Conservation (phyloP, 495 filamentous ascomycete species). For the Neurospora cerealis region DNA sequence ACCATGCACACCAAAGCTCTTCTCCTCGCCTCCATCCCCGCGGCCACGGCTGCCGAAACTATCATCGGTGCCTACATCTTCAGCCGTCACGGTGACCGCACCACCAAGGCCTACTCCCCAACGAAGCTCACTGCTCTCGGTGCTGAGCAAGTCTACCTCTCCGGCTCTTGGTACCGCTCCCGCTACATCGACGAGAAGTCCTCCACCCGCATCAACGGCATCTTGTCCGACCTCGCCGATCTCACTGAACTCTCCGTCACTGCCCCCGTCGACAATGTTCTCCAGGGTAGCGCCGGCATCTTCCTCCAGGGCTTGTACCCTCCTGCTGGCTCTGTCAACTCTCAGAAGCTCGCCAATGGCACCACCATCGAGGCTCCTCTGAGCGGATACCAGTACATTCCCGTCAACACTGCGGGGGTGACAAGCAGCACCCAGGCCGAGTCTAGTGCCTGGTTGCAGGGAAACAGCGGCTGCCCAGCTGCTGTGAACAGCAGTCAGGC, state of each 20-base stretch:
- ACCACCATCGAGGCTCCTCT: slow-evolving; percentile 48
- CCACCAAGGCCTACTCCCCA: slow-evolving; percentile 44
- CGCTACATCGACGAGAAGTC: slow-evolving; percentile 44
- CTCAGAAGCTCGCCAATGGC: slow-evolving; percentile 50
- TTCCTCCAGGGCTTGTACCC: slow-evolving; percentile 82
- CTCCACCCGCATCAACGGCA: slow-evolving; percentile 23
- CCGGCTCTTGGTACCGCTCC: slow-evolving; percentile 51
- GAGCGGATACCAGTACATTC: slow-evolving; percentile 64
- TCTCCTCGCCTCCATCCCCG: slow-evolving; percentile 23
- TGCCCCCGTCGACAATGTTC: slow-evolving; percentile 49
- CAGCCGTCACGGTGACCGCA: slow-evolving; percentile 64
- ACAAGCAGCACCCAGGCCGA: slow-evolving; percentile 44
- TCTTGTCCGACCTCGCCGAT: slow-evolving; percentile 45
- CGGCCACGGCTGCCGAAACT: slow-evolving; percentile 39
- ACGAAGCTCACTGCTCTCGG: slow-evolving; percentile 57
- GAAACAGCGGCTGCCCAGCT: slow-evolving; percentile 48
- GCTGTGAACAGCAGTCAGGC: slow-evolving; percentile 58
- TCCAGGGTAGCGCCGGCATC: slow-evolving; percentile 59
- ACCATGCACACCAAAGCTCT: slow-evolving; percentile 6
- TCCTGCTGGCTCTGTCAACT: slow-evolving; percentile 42
- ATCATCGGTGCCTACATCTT: slow-evolving; percentile 63
- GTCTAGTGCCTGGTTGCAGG: slow-evolving; percentile 49
- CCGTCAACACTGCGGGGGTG: slow-evolving; percentile 40
- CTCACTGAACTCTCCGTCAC: slow-evolving; percentile 53
- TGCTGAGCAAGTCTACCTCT: slow-evolving; percentile 51